phyloP scores from a whole-genome alignment of 2,329 filamentous ascomycete species.

The Apiospora aurea region DNA sequence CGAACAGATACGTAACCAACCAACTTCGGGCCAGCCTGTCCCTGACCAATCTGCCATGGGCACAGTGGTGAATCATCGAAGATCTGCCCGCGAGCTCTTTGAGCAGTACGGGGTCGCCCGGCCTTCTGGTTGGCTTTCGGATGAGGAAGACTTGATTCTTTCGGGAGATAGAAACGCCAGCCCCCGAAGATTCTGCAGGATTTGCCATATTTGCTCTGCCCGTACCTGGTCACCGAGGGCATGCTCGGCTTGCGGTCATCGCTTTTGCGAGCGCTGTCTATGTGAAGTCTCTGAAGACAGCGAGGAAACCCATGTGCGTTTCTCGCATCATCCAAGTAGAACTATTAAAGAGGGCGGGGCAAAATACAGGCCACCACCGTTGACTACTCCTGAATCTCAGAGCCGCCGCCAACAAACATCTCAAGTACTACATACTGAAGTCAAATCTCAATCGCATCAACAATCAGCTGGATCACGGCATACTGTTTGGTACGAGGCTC shows the following conservation, averaged over 20 bases:
- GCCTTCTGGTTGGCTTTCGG: conserved; percentile 55
- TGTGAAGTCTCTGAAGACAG: conserved; percentile 42
- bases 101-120: conserved; percentile 53
- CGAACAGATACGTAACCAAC: conserved; percentile 27
- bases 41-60: conserved; percentile 35
- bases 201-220: conserved; percentile 60
- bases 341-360: conserved; percentile 29
- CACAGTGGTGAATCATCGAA: conserved; percentile 45
- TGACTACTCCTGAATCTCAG: background rate
- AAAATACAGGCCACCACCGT: background rate
- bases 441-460: background rate
- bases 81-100: conserved; percentile 56
- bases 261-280: conserved; percentile 55
- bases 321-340: conserved; percentile 33
- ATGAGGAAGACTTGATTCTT: conserved; percentile 44
- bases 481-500: background rate
- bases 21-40: conserved; percentile 24
- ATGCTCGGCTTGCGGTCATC: conserved; percentile 59
- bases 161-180: conserved; percentile 44
- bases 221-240: conserved; percentile 46
- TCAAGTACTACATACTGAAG: background rate
- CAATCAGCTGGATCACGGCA: background rate
- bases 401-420: background rate
- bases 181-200: conserved; percentile 40
- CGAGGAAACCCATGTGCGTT: conserved; percentile 32